Evolutionary conservation across 805 yeast genomes (phyloP).

Genomic region (Pichia sporocuriosa): DNA sequence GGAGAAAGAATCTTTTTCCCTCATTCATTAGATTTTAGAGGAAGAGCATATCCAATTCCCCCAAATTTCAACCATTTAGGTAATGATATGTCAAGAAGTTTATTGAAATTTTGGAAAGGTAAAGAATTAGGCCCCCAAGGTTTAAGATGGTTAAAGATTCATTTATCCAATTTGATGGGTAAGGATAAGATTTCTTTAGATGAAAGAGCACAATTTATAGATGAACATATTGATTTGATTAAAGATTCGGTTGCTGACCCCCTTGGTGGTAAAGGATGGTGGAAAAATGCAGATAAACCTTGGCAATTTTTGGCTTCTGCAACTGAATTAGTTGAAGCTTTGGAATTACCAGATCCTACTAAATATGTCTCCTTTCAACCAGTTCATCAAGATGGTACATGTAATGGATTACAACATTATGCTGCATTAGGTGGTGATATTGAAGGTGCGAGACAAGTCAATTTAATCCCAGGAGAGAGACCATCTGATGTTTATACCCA

Average conservation of each 20-base stretch:
- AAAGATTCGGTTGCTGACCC: constrained; percentile 59
- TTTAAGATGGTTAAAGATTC: constrained; percentile 68
- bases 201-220: constrained; percentile 55
- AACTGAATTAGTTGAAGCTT: constrained; percentile 58
- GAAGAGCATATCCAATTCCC: constrained; percentile 76
- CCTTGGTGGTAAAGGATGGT: constrained; percentile 49
- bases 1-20: constrained; percentile 78
- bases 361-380: constrained; percentile 65
- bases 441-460: constrained; percentile 78
- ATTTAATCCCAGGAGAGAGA: constrained; percentile 58
- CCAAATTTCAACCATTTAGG: constrained; percentile 80
- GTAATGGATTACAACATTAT: constrained; percentile 81
- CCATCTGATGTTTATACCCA: constrained; percentile 74
- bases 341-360: constrained; percentile 55
- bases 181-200: constrained; percentile 63
- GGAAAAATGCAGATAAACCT: constrained; percentile 73
- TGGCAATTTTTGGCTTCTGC: constrained; percentile 76
- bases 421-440: constrained; percentile 83
- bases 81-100: constrained; percentile 67
- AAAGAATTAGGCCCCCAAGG: constrained; percentile 59
- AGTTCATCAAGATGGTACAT: constrained; percentile 82
- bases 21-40: constrained; percentile 75
- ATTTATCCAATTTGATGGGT: constrained; percentile 67
- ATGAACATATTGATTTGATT: constrained; percentile 49
- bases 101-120: constrained; percentile 73